phyloP scores from a whole-genome alignment of 352 stramenopile species.

The Bremia lactucae region DNA sequence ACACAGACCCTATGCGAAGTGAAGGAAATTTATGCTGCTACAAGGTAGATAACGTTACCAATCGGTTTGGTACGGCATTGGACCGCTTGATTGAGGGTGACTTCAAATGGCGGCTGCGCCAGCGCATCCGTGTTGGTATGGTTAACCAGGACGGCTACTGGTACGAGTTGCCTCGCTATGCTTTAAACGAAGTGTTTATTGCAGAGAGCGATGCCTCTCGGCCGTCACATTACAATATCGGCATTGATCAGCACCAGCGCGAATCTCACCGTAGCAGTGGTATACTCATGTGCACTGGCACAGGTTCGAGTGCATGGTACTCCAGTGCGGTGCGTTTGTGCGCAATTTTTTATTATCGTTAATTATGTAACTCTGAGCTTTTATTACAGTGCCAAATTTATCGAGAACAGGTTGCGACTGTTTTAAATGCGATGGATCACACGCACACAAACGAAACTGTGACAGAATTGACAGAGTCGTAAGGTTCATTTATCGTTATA shows the following conservation, averaged over 20 bases:
- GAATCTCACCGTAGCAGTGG: constrained; percentile 82
- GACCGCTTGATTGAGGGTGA: constrained; percentile 61
- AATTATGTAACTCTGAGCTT: constrained; percentile 4
- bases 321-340: constrained; percentile 62
- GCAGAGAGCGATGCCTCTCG: constrained; percentile 77
- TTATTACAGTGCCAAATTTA: constrained; percentile 68
- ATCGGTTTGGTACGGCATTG: constrained; percentile 61
- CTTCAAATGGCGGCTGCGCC: constrained; percentile 68
- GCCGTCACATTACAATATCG: constrained; percentile 83
- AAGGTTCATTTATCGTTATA: constrained; percentile 12
- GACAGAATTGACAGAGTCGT: constrained; percentile 80
- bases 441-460: constrained; percentile 84
- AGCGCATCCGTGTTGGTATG: constrained; percentile 81
- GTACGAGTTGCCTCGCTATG: constrained; percentile 78
- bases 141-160: constrained; percentile 84
- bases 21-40: constrained; percentile 85
- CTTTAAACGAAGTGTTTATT: constrained; percentile 86
- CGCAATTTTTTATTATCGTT: background rate
- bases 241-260: constrained; percentile 80
- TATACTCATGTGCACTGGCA: constrained; percentile 82
- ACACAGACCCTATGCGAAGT: constrained; percentile 76
- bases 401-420: constrained; percentile 73
- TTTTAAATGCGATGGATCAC: constrained; percentile 76
- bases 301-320: constrained; percentile 81
- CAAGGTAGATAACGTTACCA: constrained; percentile 62